These are phyloP conservation scores for Erythrobasidium hasegawianum DNA, from an alignment of 1,284 basidiomycete genomes.

Conservation along the genomic window DNA sequence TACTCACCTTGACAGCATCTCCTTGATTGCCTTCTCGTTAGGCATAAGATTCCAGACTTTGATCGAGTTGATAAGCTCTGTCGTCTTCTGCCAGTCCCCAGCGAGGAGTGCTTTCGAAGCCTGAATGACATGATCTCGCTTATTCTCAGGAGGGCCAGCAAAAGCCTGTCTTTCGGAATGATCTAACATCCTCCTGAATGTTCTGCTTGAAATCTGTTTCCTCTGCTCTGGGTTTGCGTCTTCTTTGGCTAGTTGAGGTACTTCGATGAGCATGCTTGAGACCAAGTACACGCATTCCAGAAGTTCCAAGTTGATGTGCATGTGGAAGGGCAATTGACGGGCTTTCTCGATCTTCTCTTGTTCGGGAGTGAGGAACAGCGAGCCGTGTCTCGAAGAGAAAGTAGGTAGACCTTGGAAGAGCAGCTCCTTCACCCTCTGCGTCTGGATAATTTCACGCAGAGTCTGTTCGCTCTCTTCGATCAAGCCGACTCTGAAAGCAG, in stretches of 20 bases:
- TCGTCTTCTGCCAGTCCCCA: slow-evolving; percentile 94
- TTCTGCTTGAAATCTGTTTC: slow-evolving; percentile 80
- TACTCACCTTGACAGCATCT: slow-evolving; percentile 66
- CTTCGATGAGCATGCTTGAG: slow-evolving; percentile 97
- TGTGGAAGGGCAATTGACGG: slow-evolving; percentile 95
- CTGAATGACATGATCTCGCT: slow-evolving; percentile 98
- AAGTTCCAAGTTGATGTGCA: slow-evolving; percentile 99
- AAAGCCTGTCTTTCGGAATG: slow-evolving; percentile 97
- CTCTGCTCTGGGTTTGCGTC: slow-evolving; percentile 79
- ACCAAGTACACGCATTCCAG: slow-evolving; percentile 96
- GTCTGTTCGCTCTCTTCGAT: slow-evolving; percentile 92
- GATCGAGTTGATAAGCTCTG: slow-evolving; percentile 88
- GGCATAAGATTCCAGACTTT: slow-evolving; percentile 98
- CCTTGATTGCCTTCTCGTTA: slow-evolving; percentile 78
- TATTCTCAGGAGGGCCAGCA: slow-evolving; percentile 97
- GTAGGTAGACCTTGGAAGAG: slow-evolving; percentile 94
- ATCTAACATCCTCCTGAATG: slow-evolving; percentile 91
- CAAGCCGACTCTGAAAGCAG: slow-evolving; percentile 90
- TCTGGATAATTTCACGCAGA: slow-evolving; percentile 91
- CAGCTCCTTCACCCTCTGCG: slow-evolving; percentile 90
- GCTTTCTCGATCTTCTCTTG: slow-evolving; percentile 96
- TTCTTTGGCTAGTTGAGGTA: slow-evolving; percentile 88
- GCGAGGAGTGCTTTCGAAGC: slow-evolving; percentile 93
- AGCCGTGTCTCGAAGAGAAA: slow-evolving; percentile 55
- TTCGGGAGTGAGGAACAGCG: slow-evolving; percentile 61